These are phyloP conservation scores for Tanacetum coccineum DNA, from an alignment of 129 eudicot genomes.

Conservation along the genomic window DNA sequence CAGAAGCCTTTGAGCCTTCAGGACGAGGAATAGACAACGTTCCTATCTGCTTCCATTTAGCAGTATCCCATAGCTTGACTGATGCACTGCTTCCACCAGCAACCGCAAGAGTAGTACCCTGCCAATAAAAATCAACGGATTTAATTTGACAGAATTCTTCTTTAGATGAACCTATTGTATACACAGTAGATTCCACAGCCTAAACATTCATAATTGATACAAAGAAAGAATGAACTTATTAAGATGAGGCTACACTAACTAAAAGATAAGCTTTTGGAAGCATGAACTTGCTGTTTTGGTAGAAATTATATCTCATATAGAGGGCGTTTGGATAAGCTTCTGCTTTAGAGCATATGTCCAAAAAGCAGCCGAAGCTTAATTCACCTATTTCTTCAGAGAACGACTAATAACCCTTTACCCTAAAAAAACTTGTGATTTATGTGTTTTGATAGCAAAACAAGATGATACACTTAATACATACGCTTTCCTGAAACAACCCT, in stretches of 20 bases:
- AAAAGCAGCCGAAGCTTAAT: too few species aligned
- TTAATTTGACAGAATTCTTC: too few species aligned
- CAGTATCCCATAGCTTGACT: constrained; percentile 92
- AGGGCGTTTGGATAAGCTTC: too few species aligned
- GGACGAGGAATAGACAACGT: constrained; percentile 82
- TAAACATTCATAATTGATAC: background rate
- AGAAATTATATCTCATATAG: background rate
- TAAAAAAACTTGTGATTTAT: too few species aligned
- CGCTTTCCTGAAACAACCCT: too few species aligned
- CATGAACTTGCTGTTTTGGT: background rate
- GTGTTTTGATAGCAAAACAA: too few species aligned
- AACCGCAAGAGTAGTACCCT: constrained; percentile 94
- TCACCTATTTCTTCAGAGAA: too few species aligned
- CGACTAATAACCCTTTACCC: too few species aligned
- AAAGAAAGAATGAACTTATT: background rate
- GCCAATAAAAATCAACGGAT: background rate
- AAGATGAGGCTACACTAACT: background rate
- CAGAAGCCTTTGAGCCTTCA: constrained; percentile 69
- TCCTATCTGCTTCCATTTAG: constrained; percentile 72
- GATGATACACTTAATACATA: too few species aligned
- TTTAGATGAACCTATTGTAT: background rate
- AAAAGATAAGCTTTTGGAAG: background rate
- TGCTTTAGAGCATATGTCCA: too few species aligned
- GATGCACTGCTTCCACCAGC: constrained; percentile 99
- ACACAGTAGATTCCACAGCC: background rate